Conservation (phyloP, 2,329 filamentous ascomycete genomes). For the Cordyceps fumosorosea region DNA sequence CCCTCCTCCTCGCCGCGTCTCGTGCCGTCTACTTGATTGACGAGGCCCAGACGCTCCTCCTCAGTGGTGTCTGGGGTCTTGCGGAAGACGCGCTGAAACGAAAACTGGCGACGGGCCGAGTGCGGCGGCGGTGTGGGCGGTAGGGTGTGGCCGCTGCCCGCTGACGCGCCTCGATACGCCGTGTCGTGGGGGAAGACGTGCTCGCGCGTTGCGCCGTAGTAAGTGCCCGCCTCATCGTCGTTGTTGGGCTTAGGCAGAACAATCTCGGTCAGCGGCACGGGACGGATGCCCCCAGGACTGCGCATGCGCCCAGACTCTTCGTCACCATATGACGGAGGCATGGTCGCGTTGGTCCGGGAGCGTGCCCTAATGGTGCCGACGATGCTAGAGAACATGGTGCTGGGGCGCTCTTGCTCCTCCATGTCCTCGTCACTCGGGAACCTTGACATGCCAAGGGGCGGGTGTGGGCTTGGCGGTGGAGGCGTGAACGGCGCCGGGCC, state of each 20-base stretch:
- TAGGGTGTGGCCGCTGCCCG: slow-evolving; percentile 33
- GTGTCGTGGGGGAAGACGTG: slow-evolving; percentile 44
- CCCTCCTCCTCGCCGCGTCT: slow-evolving; percentile 13
- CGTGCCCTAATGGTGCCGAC: slow-evolving; percentile 44
- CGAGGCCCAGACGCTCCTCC: slow-evolving; percentile 75
- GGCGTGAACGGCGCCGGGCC: slow-evolving; percentile 27
- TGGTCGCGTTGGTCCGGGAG: slow-evolving; percentile 27
- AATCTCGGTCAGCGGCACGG: slow-evolving; percentile 58
- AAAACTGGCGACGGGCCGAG: slow-evolving; percentile 71
- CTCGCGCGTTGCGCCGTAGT: slow-evolving; percentile 32
- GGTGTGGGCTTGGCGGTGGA: slow-evolving; percentile 45
- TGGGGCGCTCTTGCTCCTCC: slow-evolving; percentile 43
- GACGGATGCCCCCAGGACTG: slow-evolving; percentile 46
- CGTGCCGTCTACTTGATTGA: slow-evolving; percentile 58
- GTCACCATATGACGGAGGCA: slow-evolving; percentile 25
- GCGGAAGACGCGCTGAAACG: slow-evolving; percentile 78
- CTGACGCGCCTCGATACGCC: slow-evolving; percentile 42
- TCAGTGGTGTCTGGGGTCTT: slow-evolving; percentile 54
- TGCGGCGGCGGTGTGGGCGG: slow-evolving; percentile 60
- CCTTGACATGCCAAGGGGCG: slow-evolving; percentile 79
- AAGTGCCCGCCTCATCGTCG: slow-evolving; percentile 35
- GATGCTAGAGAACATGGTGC: slow-evolving; percentile 47
- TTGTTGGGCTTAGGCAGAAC: slow-evolving; percentile 41
- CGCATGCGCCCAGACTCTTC: slow-evolving; percentile 37
- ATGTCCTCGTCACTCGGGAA: slow-evolving; percentile 62